Conservation (phyloP, 768 basidiomycete genomes). For the Inosperma sp. region DNA sequence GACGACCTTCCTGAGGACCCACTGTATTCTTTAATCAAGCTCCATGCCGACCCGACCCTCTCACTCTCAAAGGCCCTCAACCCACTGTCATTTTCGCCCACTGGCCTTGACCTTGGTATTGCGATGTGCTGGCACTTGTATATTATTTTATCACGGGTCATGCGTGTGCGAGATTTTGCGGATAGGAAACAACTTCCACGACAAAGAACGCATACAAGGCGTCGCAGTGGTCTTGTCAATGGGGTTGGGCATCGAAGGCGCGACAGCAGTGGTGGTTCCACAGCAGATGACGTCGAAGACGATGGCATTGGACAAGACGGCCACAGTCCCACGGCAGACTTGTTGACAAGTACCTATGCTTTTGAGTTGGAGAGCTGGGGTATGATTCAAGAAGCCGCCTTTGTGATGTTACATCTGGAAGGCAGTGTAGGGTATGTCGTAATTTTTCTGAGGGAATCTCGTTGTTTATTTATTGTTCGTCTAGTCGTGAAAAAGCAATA, state of each 20-base stretch:
- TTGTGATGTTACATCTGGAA: conserved; percentile 87
- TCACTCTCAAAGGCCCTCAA: conserved; percentile 65
- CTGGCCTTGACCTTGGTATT: conserved; percentile 69
- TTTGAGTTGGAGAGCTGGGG: conserved; percentile 78
- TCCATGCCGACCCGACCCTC: conserved; percentile 67
- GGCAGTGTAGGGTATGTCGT: conserved; percentile 66
- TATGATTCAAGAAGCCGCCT: conserved; percentile 79
- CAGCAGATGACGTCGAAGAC: conserved; percentile 41
- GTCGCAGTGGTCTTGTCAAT: conserved; percentile 21
- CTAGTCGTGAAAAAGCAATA: conserved; percentile 77
- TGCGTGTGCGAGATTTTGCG: conserved; percentile 82
- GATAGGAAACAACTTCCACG: conserved; percentile 59
- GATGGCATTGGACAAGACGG: conserved; percentile 47
- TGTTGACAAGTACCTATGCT: conserved; percentile 80
- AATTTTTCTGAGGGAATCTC: conserved; percentile 10
- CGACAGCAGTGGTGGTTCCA: conserved; percentile 28
- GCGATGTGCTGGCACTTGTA: conserved; percentile 87
- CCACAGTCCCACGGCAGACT: conserved; percentile 79
- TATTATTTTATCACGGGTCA: conserved; percentile 76
- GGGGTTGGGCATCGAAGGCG: conserved; percentile 17
- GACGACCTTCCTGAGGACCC: conserved; percentile 48
- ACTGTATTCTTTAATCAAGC: conserved; percentile 74
- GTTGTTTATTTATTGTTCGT: background rate
- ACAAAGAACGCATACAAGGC: conserved; percentile 13
- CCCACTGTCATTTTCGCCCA: conserved; percentile 70